Evolutionary conservation across 768 basidiomycete species (phyloP).

Genomic region (Boletellus ananiceps): DNA sequence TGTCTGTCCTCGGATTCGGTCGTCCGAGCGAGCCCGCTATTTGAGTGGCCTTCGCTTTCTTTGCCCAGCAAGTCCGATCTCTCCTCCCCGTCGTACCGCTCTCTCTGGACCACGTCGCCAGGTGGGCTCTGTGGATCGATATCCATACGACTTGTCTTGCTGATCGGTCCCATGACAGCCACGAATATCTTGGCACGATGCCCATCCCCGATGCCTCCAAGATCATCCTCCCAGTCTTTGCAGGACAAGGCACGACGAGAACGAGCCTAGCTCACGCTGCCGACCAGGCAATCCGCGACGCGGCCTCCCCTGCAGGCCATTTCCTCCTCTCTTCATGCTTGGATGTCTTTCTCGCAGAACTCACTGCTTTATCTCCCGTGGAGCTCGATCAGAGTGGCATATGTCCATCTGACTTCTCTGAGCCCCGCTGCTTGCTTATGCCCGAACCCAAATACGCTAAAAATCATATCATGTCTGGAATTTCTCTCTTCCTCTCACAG

Average conservation of each 20-base stretch:
- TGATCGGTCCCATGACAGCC: neutral
- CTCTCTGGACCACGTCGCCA: slow-evolving; percentile 1
- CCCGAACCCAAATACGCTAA: slow-evolving; percentile 33
- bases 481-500: slow-evolving; percentile 49
- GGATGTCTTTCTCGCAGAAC: slow-evolving; percentile 46
- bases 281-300: slow-evolving; percentile 40
- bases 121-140: neutral
- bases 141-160: neutral
- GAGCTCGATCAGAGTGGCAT: slow-evolving; percentile 37
- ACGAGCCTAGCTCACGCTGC: slow-evolving; percentile 30
- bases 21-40: slow-evolving; percentile 7
- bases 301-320: slow-evolving; percentile 37
- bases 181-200: slow-evolving; percentile 3
- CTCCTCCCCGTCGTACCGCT: neutral
- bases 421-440: slow-evolving; percentile 36
- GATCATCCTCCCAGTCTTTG: slow-evolving; percentile 45
- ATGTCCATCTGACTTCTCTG: slow-evolving; percentile 42
- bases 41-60: slow-evolving; percentile 6
- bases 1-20: slow-evolving; percentile 16
- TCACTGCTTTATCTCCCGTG: slow-evolving; percentile 39
- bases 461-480: slow-evolving; percentile 49
- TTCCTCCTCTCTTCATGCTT: slow-evolving; percentile 49
- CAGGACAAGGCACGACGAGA: slow-evolving; percentile 49
- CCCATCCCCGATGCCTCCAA: neutral
- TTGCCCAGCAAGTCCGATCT: neutral